A percentile compares a stretch with the other conserved stretches of the same genome.
Conservation (phyloP, 352 stramenopile genomes). For the Globisporangium cystogenes region DNA sequence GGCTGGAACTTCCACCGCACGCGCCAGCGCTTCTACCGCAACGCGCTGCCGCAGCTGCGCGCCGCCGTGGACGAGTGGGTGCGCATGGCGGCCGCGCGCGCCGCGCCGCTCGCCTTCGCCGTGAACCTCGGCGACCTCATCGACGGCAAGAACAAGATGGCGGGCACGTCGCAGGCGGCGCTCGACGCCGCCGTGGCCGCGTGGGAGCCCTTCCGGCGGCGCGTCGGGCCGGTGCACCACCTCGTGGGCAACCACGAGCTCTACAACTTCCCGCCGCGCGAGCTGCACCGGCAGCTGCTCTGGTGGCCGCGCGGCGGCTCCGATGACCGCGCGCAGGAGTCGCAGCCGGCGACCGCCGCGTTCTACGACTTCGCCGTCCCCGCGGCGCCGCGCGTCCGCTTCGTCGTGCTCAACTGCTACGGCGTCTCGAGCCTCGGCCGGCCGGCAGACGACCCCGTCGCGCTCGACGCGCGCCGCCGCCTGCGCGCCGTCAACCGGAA, state of each 20-base stretch:
- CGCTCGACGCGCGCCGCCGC: conserved; percentile 29
- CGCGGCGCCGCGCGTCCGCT: conserved; percentile 38
- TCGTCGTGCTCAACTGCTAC: conserved; percentile 71
- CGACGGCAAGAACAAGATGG: conserved; percentile 66
- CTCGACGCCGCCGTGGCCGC: conserved; percentile 32
- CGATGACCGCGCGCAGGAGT: neutral
- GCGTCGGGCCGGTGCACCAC: conserved; percentile 60
- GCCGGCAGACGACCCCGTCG: conserved; percentile 32
- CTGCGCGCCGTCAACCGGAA: conserved; percentile 58
- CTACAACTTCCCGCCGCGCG: conserved; percentile 59
- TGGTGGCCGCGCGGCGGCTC: conserved; percentile 12
- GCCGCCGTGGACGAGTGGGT: conserved; percentile 49
- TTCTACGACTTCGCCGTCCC: conserved; percentile 68
- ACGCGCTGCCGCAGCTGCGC: conserved; percentile 47
- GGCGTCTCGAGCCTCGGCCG: conserved; percentile 58
- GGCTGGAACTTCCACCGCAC: conserved; percentile 73
- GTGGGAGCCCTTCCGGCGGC: conserved; percentile 35
- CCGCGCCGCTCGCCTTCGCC: conserved; percentile 36
- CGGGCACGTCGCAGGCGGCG: conserved; percentile 34
- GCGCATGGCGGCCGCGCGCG: conserved; percentile 10
- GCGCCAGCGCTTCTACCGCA: conserved; percentile 64
- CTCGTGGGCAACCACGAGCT: conserved; percentile 84
- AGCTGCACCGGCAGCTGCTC: conserved; percentile 43
- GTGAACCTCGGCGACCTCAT: conserved; percentile 81
- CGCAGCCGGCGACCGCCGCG: conserved; percentile 2